Evolutionary conservation across 352 stramenopile species (phyloP).

Genomic region (Phytophthora hibernalis): DNA sequence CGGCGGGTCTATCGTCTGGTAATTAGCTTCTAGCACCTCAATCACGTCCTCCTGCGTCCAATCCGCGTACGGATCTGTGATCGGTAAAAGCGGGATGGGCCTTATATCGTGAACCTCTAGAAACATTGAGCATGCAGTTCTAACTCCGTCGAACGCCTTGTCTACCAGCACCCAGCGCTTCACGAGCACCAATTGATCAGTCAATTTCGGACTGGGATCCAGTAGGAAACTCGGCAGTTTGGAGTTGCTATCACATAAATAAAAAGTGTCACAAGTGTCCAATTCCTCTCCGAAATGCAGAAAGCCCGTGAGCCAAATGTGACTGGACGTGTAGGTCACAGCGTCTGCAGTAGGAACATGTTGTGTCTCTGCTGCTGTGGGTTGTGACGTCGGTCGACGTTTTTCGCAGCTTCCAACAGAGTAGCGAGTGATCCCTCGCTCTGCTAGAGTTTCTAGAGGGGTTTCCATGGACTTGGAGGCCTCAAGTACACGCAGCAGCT

Average conservation of each 20-base stretch:
- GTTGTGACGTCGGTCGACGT: conserved; percentile 1
- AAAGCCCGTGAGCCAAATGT: conserved; percentile 59
- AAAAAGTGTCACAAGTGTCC: conserved; percentile 22
- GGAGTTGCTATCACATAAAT: conserved; percentile 47
- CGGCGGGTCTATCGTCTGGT: conserved; percentile 48
- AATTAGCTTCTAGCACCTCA: conserved; percentile 40
- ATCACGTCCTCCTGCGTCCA: conserved; percentile 31
- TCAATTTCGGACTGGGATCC: conserved; percentile 36
- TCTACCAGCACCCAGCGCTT: conserved; percentile 67
- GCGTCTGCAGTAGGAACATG: conserved; percentile 6
- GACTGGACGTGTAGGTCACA: conserved; percentile 43
- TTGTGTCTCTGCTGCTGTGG: background rate
- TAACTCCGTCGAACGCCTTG: conserved; percentile 19
- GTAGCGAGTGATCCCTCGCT: conserved; percentile 25
- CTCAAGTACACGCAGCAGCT: conserved; percentile 34
- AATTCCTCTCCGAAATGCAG: conserved; percentile 42
- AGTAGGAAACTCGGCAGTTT: conserved; percentile 48
- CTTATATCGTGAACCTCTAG: conserved; percentile 53
- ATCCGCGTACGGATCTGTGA: conserved; percentile 6
- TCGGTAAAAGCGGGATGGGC: conserved; percentile 3
- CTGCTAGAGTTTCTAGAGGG: conserved; percentile 8
- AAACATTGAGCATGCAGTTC: conserved; percentile 23
- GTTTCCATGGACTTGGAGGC: conserved; percentile 6
- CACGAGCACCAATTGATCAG: conserved; percentile 65
- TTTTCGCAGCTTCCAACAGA: conserved; percentile 14